Base-by-base conservation (phyloP, 2,329 filamentous ascomycete species). In the Neofusicoccum ribis region DNA sequence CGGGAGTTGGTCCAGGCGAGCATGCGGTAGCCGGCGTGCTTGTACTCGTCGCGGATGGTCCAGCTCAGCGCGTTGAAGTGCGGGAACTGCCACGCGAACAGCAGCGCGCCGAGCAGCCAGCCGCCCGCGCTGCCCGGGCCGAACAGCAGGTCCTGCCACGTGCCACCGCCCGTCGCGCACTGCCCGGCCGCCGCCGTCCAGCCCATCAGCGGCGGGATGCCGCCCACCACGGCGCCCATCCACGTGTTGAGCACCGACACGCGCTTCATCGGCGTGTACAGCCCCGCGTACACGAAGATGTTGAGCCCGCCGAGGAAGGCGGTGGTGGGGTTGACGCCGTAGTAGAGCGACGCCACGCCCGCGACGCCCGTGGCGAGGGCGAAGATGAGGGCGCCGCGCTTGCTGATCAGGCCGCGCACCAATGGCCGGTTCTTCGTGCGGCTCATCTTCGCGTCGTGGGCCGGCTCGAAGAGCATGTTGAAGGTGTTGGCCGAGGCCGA, bases 71-170 rank as follows among this genome's bases (percentile, higher is more conserved):
- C 90, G 85, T 97, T 98, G 82, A 99, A 99, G 79, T 99, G 95
- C 3, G 95, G 93, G 74, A 99, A 98, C 75, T 99, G 94, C 95
- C 95, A 99, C 12, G 93, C 90, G 70, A 97, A 96, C 5, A 99
- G 82, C 6, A 98, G 80, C 0, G 85, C 88, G 0, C 92, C 94
- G 14, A 97, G 82, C 0, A 98, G 81, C 95, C 95, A 99, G 3
- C 94, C 95, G 5, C 95, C 95, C 11, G 88, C 80, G 31, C 83
- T 85, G 76, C 87, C 72, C 76, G 89, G 75, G 72, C 91, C 89
- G 65, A 96, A 86, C 0, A 96, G 82, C 44, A 96, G 84, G 73
- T 95, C 92, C 56, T 85, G 84, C 89, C 91, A 95, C 11, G 87
- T 89, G 3, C 75, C 77, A 37, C 46, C 64, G 6, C 74, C 72